A percentile compares a stretch with the other conserved stretches of the same genome.
Evolutionary conservation across 2,329 filamentous ascomycete genomes (phyloP).

Genomic region (Madurella mycetomatis): DNA sequence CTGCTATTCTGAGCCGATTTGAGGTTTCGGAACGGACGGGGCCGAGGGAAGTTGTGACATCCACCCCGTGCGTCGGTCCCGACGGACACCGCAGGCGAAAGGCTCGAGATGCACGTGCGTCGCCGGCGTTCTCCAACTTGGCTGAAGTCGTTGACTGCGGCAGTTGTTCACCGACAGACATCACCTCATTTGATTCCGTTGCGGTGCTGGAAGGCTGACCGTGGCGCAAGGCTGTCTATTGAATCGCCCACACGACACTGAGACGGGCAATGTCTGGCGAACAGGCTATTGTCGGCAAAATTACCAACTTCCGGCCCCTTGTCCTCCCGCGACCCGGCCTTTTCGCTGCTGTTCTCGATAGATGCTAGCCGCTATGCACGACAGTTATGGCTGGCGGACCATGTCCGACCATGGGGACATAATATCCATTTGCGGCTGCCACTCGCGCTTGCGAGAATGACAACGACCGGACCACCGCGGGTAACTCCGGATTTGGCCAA

Average conservation of each 20-base stretch:
- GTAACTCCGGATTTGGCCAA: too few species aligned
- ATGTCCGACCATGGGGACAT: neutral
- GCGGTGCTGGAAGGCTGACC: neutral
- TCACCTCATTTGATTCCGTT: neutral
- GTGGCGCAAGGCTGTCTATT: neutral
- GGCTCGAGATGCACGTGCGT: slow-evolving; percentile 3
- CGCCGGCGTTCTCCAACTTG: neutral
- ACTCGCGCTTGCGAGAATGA: neutral
- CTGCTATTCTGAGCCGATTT: slow-evolving; percentile 1
- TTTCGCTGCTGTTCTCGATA: neutral
- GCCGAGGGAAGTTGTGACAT: slow-evolving; percentile 2
- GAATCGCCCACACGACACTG: neutral
- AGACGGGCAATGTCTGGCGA: slow-evolving; percentile 2
- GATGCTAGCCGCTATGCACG: neutral
- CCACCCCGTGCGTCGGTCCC: slow-evolving; percentile 11
- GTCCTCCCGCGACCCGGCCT: neutral
- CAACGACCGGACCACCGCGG: neutral
- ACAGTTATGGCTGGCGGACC: neutral
- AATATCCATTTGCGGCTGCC: neutral
- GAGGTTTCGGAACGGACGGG: slow-evolving; percentile 10
- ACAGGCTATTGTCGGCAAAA: slow-evolving; percentile 6
- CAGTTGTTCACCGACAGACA: neutral
- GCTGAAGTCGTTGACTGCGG: neutral
- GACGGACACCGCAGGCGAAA: neutral
- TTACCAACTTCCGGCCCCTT: neutral